Evolutionary conservation across 2,329 filamentous ascomycete species (phyloP).

Genomic region (Beauveria medogensis): DNA sequence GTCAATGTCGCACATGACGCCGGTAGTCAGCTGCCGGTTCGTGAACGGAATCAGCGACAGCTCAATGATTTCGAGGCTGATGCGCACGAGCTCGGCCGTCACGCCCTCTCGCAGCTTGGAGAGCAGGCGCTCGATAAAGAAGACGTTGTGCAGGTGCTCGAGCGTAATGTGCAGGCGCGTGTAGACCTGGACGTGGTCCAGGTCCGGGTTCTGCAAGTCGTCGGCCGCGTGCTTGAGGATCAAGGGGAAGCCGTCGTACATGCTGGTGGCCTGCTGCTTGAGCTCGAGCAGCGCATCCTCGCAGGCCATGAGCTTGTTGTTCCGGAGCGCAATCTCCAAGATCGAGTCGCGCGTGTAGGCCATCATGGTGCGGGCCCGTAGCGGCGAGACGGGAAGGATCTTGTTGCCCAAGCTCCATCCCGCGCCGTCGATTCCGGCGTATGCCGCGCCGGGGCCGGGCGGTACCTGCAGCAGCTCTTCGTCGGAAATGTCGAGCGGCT

Average conservation of each 20-base stretch:
- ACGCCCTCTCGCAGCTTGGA: slow-evolving; percentile 31
- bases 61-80: slow-evolving; percentile 39
- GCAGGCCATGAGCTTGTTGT: slow-evolving; percentile 25
- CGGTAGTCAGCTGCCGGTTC: slow-evolving; percentile 33
- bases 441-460: slow-evolving; percentile 14
- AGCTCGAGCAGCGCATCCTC: slow-evolving; percentile 32
- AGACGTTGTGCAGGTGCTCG: slow-evolving; percentile 45
- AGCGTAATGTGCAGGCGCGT: slow-evolving; percentile 38
- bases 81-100: slow-evolving; percentile 30
- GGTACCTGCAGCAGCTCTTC: slow-evolving; percentile 26
- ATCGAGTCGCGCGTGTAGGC: slow-evolving; percentile 20
- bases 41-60: slow-evolving; percentile 38
- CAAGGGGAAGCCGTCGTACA: slow-evolving; percentile 38
- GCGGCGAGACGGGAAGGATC: slow-evolving; percentile 24
- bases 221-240: slow-evolving; percentile 40
- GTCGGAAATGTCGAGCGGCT: slow-evolving; percentile 32
- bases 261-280: slow-evolving; percentile 38
- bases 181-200: slow-evolving; percentile 31
- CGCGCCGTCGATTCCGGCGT: slow-evolving; percentile 21
- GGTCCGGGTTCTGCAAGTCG: slow-evolving; percentile 39
- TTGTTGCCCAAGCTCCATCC: slow-evolving; percentile 30
- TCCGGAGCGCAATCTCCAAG: slow-evolving; percentile 23
- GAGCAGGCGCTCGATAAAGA: slow-evolving; percentile 49
- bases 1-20: slow-evolving; percentile 32
- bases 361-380: slow-evolving; percentile 19